Percentiles rank a stretch among this genome's conserved stretches.
These are phyloP conservation scores for Myxozyma udenii DNA, from an alignment of 805 yeast genomes.

Conservation along the genomic window DNA sequence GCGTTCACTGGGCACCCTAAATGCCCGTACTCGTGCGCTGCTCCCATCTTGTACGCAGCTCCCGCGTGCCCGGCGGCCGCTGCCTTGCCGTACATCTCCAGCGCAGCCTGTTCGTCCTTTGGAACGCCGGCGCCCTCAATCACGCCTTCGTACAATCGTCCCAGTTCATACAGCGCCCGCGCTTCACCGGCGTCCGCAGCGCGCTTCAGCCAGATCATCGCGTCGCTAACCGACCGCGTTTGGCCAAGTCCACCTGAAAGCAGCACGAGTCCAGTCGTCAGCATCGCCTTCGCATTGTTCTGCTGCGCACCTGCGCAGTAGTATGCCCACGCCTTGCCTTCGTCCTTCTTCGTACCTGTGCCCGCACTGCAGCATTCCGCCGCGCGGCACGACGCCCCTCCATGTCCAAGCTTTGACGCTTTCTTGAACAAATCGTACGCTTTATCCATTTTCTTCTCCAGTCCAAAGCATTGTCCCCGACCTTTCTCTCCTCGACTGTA, in stretches of 20 bases:
- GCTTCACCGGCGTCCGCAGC: constrained; percentile 47
- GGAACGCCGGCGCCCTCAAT: constrained; percentile 34
- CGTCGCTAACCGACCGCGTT: constrained; percentile 43
- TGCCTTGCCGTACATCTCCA: constrained; percentile 55
- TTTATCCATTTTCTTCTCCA: constrained; percentile 54
- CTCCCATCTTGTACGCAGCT: constrained; percentile 68
- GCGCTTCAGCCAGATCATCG: constrained; percentile 51
- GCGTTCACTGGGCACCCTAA: constrained; percentile 53
- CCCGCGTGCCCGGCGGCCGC: constrained; percentile 61
- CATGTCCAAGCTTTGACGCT: constrained; percentile 57
- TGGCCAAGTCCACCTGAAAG: constrained; percentile 49
- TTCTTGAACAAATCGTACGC: constrained; percentile 60
- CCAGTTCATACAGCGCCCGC: constrained; percentile 59
- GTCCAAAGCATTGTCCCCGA: constrained; percentile 43
- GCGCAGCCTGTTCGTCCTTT: constrained; percentile 41
- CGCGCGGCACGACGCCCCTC: constrained; percentile 62
- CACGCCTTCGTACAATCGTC: constrained; percentile 48
- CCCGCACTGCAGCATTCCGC: constrained; percentile 73
- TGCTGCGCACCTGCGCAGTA: constrained; percentile 60
- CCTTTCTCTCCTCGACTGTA: constrained; percentile 52
- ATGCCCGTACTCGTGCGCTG: constrained; percentile 69
- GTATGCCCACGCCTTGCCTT: constrained; percentile 50
- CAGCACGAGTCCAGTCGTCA: constrained; percentile 65
- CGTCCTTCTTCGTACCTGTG: constrained; percentile 49
- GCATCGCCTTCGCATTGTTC: constrained; percentile 66